A percentile compares a stretch with the other conserved stretches of the same genome.
These are phyloP conservation scores for Colletotrichum destructivum DNA, from an alignment of 2,329 filamentous ascomycete species.

Conservation along the genomic window DNA sequence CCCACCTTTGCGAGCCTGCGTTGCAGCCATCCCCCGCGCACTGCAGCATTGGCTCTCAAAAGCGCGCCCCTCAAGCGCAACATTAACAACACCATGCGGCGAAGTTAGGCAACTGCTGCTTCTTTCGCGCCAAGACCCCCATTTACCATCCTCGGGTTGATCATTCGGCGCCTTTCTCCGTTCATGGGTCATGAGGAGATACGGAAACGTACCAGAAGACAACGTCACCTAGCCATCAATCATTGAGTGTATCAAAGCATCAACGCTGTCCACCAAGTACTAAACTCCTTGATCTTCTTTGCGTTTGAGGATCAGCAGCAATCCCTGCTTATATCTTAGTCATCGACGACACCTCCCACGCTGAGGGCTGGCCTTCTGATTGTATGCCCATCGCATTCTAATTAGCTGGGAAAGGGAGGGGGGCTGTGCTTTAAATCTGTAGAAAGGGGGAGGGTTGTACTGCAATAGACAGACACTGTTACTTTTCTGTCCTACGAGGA, in stretches of 20 bases:
- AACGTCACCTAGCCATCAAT: not conserved
- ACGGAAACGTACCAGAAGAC: not conserved
- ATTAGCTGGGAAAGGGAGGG: not conserved
- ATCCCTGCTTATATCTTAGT: not conserved
- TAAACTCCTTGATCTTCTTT: not conserved
- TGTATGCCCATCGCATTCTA: not conserved
- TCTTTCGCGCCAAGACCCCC: not conserved
- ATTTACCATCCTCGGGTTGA: not conserved
- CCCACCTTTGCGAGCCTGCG: not conserved
- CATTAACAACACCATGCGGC: not conserved
- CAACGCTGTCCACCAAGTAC: not conserved
- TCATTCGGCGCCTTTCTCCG: not conserved
- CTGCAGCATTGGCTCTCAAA: not conserved
- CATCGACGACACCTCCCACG: not conserved
- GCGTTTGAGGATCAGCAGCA: slow-evolving; percentile 13
- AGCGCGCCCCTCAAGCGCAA: too few relatives aligned
- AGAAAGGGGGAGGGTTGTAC: too few relatives aligned
- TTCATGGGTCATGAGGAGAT: not conserved
- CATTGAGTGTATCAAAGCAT: not conserved
- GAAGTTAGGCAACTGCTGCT: slow-evolving; percentile 22
- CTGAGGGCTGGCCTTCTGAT: not conserved
- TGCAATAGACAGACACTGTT: too few relatives aligned
- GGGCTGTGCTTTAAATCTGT: too few relatives aligned
- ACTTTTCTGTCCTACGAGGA: too few relatives aligned
- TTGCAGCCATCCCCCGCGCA: not conserved